Conservation (phyloP, 2,329 filamentous ascomycete species). For the Sordariomycetes sp. region DNA sequence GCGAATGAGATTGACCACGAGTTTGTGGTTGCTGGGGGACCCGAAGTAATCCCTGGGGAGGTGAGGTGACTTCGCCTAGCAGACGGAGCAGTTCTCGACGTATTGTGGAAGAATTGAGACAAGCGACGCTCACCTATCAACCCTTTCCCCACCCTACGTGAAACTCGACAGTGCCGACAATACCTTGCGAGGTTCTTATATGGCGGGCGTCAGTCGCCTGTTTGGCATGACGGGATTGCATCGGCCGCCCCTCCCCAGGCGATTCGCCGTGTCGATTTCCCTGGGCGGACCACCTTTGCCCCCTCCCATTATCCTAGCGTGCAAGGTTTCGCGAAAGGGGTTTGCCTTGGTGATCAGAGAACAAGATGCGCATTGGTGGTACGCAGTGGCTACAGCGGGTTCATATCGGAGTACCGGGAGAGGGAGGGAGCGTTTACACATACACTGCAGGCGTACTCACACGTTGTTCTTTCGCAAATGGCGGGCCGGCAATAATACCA, state of each 20-base stretch:
- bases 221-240: not conserved
- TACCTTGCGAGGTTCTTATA: not conserved
- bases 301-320: not conserved
- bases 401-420: not conserved
- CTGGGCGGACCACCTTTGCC: not conserved
- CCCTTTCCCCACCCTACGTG: not conserved
- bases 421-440: not conserved
- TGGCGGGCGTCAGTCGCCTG: not conserved
- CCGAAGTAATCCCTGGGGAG: slow-evolving; percentile 1
- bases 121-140: not conserved
- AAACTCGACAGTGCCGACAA: not conserved
- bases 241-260: not conserved
- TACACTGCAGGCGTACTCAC: not conserved
- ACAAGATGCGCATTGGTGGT: not conserved
- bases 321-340: not conserved
- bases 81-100: not conserved
- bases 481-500: too few relatives aligned
- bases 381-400: not conserved
- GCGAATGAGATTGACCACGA: slow-evolving; percentile 50
- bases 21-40: slow-evolving; percentile 44
- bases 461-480: not conserved
- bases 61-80: not conserved
- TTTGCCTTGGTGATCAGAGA: not conserved
- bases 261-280: not conserved
- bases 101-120: not conserved